Conservation (phyloP, 441 rosid species). For the Erysimum cheiri region DNA sequence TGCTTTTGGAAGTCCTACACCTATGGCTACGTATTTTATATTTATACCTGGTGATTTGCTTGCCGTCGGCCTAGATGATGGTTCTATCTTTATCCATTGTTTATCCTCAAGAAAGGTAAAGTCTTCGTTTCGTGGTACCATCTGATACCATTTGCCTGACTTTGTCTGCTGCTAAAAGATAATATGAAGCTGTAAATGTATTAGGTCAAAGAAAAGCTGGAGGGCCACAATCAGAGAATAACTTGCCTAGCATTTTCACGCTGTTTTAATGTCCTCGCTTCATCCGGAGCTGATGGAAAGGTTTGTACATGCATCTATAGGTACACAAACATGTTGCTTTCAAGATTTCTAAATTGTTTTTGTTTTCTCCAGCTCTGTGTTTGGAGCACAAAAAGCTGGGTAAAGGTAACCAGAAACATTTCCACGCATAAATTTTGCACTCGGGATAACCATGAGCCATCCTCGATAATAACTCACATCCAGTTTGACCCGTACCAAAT, state of each 20-base stretch:
- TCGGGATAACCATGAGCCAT: slow-evolving; percentile 20
- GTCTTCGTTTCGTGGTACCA: slow-evolving; percentile 1
- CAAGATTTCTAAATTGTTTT: slow-evolving; percentile 22
- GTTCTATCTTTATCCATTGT: slow-evolving; percentile 47
- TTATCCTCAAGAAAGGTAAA: slow-evolving; percentile 44
- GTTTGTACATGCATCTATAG: slow-evolving; percentile 28
- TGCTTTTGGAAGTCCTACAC: slow-evolving; percentile 43
- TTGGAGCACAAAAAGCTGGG: slow-evolving; percentile 46
- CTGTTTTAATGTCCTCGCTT: slow-evolving; percentile 43
- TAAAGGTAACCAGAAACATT: slow-evolving; percentile 26
- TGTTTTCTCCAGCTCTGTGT: slow-evolving; percentile 44
- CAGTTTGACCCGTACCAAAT: slow-evolving; percentile 51
- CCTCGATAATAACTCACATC: slow-evolving; percentile 32
- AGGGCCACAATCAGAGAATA: slow-evolving; percentile 46
- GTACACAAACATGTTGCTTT: background rate
- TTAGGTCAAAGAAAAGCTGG: slow-evolving; percentile 41
- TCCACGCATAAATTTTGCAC: slow-evolving; percentile 16
- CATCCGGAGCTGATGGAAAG: slow-evolving; percentile 50
- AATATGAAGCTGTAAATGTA: slow-evolving; percentile 20
- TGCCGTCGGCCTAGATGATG: slow-evolving; percentile 46
- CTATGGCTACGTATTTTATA: slow-evolving; percentile 45
- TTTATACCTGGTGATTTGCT: slow-evolving; percentile 46
- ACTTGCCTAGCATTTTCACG: slow-evolving; percentile 48
- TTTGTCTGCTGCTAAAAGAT: slow-evolving; percentile 10
- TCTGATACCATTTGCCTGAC: slow-evolving; percentile 1